A percentile compares a stretch with the other conserved stretches of the same genome.
Conservation (phyloP, 257 asterid genomes). For the Capsicum pubescens region DNA sequence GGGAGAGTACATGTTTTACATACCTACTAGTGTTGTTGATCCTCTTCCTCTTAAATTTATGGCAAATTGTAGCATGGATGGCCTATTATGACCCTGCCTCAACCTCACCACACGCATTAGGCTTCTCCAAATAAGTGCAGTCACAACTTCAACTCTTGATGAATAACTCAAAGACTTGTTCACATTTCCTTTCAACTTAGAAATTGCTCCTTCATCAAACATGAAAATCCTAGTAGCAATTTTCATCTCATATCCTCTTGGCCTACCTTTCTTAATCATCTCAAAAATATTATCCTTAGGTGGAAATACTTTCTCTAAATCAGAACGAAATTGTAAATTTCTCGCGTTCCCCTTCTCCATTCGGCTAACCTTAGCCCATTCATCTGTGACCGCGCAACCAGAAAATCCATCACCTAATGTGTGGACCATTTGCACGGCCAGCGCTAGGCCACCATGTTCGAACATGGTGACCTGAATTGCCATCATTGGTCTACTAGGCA, state of each 20-base stretch:
- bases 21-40: background rate
- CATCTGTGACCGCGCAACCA: background rate
- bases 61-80: conserved; percentile 18
- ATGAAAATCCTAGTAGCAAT: background rate
- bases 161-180: background rate
- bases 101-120: conserved; percentile 12
- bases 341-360: background rate
- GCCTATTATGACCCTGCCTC: conserved; percentile 24
- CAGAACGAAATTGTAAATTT: background rate
- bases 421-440: conserved; percentile 10
- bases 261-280: conserved; percentile 11
- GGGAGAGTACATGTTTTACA: background rate
- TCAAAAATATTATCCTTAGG: background rate
- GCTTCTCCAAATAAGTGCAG: conserved; percentile 33
- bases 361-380: conserved; percentile 27
- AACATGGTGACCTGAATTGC: conserved; percentile 21
- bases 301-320: conserved; percentile 6
- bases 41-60: conserved; percentile 28
- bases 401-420: conserved; percentile 23
- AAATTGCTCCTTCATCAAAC: conserved; percentile 23
- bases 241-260: background rate
- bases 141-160: conserved; percentile 30
- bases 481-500: background rate
- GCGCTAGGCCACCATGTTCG: conserved; percentile 32
- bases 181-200: conserved; percentile 30